Evolutionary conservation across 1,139 yeast species (phyloP), one percentile per base, ranked within the genome.

Genomic region (Wickerhamomyces sp.): DNA sequence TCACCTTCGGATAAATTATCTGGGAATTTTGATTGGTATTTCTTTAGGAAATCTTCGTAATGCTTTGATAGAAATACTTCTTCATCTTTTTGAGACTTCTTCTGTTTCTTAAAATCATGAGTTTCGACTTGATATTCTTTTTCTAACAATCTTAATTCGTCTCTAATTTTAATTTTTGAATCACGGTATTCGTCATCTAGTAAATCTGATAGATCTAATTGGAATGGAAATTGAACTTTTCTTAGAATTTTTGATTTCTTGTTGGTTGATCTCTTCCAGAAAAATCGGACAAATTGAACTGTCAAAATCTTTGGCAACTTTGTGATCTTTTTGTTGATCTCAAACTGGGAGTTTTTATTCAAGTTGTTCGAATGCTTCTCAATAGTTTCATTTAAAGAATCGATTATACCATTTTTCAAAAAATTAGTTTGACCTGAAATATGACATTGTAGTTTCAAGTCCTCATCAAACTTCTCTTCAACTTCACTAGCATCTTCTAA

Each of bases 181-280:
- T 70, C 67, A 57, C 78, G 82, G 47, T 89, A 75, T 10, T 78
- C 80, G 12, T 79, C 89, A 45, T 89, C 89, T 52, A 94, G 74
- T 66, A 90, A 69, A 56, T 90, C 97, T 14, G 92, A 76, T 34
- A 89, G 72, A 59, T 92, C 99, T 44, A 90, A 70, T 60, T 86
- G 94, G 64, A 89, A 86, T 33, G 99, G 99, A 64, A 94, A 92
- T 47, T 83, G 87, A 22, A 92, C 98, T 64, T 83, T 89, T 58
- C 98, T 81, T 60, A 92, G 70, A 60, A 92, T 92, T 67, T 92
- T 92, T 26, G 96, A 85, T 67, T 92, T 92, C 65, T 84, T 86
- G 51, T 78, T 81, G 8, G 95, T 86, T 45, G 92, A 95, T 56
- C 92, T 76, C 60, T 94, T 86, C 98, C 98, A 92, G 63, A 80